Evolutionary conservation across 352 stramenopile species (phyloP), one percentile per base, ranked within the genome.

Genomic region (Phytophthora hybrid): DNA sequence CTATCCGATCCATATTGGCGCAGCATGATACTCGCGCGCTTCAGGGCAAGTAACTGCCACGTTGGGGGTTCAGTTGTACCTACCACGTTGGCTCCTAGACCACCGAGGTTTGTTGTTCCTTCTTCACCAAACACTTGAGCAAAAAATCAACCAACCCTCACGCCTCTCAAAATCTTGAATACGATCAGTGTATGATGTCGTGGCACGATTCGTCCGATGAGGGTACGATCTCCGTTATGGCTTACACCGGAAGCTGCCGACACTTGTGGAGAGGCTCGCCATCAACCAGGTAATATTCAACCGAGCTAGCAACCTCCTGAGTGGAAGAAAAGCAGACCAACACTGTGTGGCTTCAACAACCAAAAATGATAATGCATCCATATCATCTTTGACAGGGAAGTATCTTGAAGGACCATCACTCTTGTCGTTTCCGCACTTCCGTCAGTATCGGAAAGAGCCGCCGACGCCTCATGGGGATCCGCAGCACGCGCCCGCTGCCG

Each of bases 401-500:
- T 62, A 75, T 70, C 62, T 75, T 76, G 46, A 76, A 76, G 49
- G 58, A 76, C 59, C 69, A 73, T 73, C 69, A 76, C 58, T 76
- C 69, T 8, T 37, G 26, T 29, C 1, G 37, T 31, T 55, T 56
- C 39, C 49, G 52, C 66, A 61, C 19, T 57, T 31, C 31, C 34
- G 34, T 62, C 57, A 66, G 32, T 63, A 44, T 29, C 41, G 26
- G 13, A 26, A 69, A 68, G 32, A 53, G 47, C 34, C 57, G 44
- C 55, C 54, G 47, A 57, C 34, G 41, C 23, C 57, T 21, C 55
- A 89, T 92, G 85, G 85, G 85, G 52, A 81, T 90, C 55, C 79
- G 81, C 63, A 92, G 79, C 66, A 85, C 83, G 71, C 81, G 85
- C 19, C 83, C 85, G 58, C 39, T 85, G 72, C 82, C 83, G 41